Conservation (phyloP, 1,284 basidiomycete species). For the Termitomyces sp. region DNA sequence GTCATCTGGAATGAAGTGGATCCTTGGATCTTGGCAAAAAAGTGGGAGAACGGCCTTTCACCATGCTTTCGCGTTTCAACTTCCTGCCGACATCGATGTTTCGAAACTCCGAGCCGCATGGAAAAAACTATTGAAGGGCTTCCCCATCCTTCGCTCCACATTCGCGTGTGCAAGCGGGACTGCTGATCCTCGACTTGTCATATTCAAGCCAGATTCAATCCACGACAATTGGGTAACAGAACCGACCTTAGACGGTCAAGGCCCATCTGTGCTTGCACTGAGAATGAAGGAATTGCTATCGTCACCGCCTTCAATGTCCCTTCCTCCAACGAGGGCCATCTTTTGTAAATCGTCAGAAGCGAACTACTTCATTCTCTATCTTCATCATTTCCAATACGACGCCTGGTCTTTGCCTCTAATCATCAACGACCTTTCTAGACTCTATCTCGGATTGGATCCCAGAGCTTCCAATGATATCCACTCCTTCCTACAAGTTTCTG, state of each 20-base stretch:
- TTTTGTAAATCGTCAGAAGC: slow-evolving; percentile 25
- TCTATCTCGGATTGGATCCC: slow-evolving; percentile 29
- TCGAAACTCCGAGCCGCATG: slow-evolving; percentile 31
- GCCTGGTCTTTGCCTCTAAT: slow-evolving; percentile 44
- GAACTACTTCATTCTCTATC: slow-evolving; percentile 35
- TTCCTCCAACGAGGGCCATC: slow-evolving; percentile 30
- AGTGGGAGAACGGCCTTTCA: slow-evolving; percentile 39
- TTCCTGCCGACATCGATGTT: slow-evolving; percentile 27
- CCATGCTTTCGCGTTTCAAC: slow-evolving; percentile 37
- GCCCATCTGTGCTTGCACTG: slow-evolving; percentile 19
- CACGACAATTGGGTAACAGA: slow-evolving; percentile 25
- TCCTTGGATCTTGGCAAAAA: slow-evolving; percentile 40
- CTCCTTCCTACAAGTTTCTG: slow-evolving; percentile 28
- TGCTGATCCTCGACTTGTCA: slow-evolving; percentile 31
- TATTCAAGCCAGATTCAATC: slow-evolving; percentile 26
- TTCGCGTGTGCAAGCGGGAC: slow-evolving; percentile 29
- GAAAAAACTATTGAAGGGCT: slow-evolving; percentile 30
- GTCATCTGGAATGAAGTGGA: slow-evolving; percentile 34
- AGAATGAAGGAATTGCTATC: slow-evolving; percentile 31
- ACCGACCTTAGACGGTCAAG: slow-evolving; percentile 11
- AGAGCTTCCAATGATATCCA: slow-evolving; percentile 26
- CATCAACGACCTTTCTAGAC: slow-evolving; percentile 32
- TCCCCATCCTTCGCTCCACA: slow-evolving; percentile 40
- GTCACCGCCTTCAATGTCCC: slow-evolving; percentile 28
- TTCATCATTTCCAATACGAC: slow-evolving; percentile 51